These are phyloP conservation scores for Sphagnum magellanicum DNA, from an alignment of 228 moss, liverwort and hornwort genomes.

Conservation along the genomic window DNA sequence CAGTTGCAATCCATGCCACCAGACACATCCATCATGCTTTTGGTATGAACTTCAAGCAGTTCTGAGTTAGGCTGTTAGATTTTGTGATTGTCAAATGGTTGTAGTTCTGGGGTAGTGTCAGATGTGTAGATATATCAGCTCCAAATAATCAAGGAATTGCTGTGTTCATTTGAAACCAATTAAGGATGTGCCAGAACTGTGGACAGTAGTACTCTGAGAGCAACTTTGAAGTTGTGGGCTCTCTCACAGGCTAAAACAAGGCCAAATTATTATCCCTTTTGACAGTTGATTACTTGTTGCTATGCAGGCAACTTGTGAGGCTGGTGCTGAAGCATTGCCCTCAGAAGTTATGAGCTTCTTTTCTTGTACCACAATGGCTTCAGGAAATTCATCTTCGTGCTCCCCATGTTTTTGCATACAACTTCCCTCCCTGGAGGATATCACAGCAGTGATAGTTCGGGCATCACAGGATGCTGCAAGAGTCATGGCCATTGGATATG, in stretches of 20 bases:
- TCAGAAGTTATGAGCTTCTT: slow-evolving; percentile 58
- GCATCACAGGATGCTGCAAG: slow-evolving; percentile 57
- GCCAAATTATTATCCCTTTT: not conserved
- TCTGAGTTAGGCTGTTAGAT: not conserved
- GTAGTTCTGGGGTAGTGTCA: not conserved
- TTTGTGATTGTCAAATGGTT: not conserved
- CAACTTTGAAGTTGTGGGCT: too few species aligned
- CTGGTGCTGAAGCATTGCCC: slow-evolving; percentile 44
- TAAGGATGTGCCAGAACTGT: not conserved
- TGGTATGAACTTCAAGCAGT: slow-evolving; percentile 23
- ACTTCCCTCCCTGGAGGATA: slow-evolving; percentile 26
- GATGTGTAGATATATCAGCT: not conserved
- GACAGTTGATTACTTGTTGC: not conserved
- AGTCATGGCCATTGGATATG: slow-evolving; percentile 46
- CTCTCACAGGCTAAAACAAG: not conserved
- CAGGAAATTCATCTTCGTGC: slow-evolving; percentile 16
- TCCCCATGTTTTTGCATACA: slow-evolving; percentile 44
- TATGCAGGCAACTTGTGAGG: slow-evolving; percentile 65
- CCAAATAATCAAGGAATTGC: not conserved
- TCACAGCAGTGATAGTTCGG: slow-evolving; percentile 29
- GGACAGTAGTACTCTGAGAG: not conserved
- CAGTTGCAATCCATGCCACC: slow-evolving; percentile 60
- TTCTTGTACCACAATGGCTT: slow-evolving; percentile 20
- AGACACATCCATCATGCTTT: slow-evolving; percentile 60
- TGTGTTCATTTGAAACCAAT: not conserved